Evolutionary conservation across 2,329 filamentous ascomycete species (phyloP).

Genomic region (Fusarium abutilonis): DNA sequence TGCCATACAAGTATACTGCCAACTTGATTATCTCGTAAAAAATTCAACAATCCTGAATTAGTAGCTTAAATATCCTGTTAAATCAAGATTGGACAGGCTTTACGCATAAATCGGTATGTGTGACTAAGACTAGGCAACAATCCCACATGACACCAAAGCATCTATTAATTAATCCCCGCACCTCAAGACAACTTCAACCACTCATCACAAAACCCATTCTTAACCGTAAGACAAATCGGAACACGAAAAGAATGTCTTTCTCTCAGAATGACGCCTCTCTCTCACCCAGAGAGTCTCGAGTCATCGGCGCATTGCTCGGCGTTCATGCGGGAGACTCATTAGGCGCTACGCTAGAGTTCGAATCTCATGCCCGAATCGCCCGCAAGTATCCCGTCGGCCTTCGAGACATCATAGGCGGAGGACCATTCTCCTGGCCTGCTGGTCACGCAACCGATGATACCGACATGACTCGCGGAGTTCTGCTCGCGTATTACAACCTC

Average conservation of each 20-base stretch:
- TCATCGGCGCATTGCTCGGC: conserved; percentile 57
- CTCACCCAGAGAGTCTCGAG: conserved; percentile 43
- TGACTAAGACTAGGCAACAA: not conserved
- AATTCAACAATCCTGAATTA: too few relatives aligned
- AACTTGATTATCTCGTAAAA: too few relatives aligned
- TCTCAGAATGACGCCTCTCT: conserved; percentile 4
- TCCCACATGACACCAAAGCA: too few relatives aligned
- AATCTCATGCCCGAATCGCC: conserved; percentile 48
- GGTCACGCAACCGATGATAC: conserved; percentile 61
- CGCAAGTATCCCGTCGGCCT: conserved; percentile 51
- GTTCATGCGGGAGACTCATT: conserved; percentile 60
- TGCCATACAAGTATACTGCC: too few relatives aligned
- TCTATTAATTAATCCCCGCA: not conserved
- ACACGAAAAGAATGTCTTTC: conserved; percentile 5
- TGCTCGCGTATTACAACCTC: conserved; percentile 54
- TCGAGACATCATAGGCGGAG: conserved; percentile 57
- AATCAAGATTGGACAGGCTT: too few relatives aligned
- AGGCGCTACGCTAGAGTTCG: conserved; percentile 58
- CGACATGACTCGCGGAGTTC: conserved; percentile 57
- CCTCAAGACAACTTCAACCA: too few relatives aligned
- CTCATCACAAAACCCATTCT: not conserved
- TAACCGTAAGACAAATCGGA: not conserved
- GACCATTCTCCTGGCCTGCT: conserved; percentile 53
- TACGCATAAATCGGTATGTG: too few relatives aligned
- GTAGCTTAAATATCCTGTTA: too few relatives aligned